Evolutionary conservation across 2,329 filamentous ascomycete genomes (phyloP), one percentile per base, ranked within the genome.

Genomic region (Penicillium sp.): DNA sequence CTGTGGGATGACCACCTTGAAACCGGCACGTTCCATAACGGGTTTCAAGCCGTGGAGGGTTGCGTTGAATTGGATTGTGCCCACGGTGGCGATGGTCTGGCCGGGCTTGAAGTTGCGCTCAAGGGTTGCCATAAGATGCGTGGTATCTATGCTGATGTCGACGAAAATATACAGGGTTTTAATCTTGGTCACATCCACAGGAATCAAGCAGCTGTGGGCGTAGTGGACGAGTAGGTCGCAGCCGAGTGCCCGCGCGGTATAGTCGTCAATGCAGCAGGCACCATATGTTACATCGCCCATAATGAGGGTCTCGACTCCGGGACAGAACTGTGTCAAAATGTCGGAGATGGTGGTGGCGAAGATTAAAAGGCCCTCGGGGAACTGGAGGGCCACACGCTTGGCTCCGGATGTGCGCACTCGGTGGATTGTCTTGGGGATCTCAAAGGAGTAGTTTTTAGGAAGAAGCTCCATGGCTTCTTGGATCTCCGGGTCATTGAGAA

Each of bases 281-380:
- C 93, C 93, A 67, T 98, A 98, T 1, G 93, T 98, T 35, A 98
- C 93, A 66, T 98, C 93, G 51, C 93, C 93, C 93, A 98, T 98
- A 68, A 98, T 98, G 44, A 97, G 77, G 1, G 91, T 97, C 66
- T 94, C 88, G 32, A 86, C 85, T 1, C 87, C 89, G 0, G 89
- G 86, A 63, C 93, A 98, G 73, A 98, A 98, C 64, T 90, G 86
- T 0, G 87, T 88, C 39, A 98, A 76, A 60, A 98, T 97, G 66
- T 98, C 93, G 3, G 93, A 95, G 57, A 98, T 91, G 28, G 93
- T 98, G 22, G 93, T 97, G 18, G 93, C 93, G 66, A 98, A 98
- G 46, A 98, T 76, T 23, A 98, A 80, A 1, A 98, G 78, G 1
- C 93, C 93, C 69, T 98, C 94, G 4, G 93, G 93, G 77, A 98